Percentiles rank a stretch among this genome's conserved stretches.
Conservation (phyloP, 208 protist genomes). For the Borovskyia barvae region DNA sequence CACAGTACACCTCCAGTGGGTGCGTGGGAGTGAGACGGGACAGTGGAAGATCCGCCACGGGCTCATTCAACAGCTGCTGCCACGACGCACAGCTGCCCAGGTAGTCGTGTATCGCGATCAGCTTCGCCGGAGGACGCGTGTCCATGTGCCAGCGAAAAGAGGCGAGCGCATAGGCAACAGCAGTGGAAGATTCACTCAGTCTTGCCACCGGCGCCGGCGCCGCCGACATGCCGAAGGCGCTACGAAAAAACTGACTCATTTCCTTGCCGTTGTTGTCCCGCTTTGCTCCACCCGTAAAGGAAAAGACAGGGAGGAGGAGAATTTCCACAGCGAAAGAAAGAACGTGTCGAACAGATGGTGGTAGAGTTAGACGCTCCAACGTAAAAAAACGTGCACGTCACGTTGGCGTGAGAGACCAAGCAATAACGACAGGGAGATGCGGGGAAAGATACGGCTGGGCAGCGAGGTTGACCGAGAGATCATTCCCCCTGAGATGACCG, state of each 20-base stretch:
- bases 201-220: constrained; percentile 1
- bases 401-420: too few species aligned
- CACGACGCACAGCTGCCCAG: constrained; percentile 50
- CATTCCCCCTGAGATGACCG: too few species aligned
- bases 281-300: not conserved
- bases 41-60: constrained; percentile 41
- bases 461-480: too few species aligned
- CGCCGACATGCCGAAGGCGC: constrained; percentile 17
- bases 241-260: constrained; percentile 32
- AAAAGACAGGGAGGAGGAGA: constrained; percentile 10
- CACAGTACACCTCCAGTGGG: constrained; percentile 76
- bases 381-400: too few species aligned
- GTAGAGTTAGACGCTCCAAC: too few species aligned
- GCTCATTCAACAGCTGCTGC: constrained; percentile 60
- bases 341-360: not conserved
- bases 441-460: too few species aligned
- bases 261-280: not conserved
- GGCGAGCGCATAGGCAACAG: constrained; percentile 54
- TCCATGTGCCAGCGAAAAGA: constrained; percentile 85
- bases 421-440: too few species aligned
- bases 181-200: constrained; percentile 21
- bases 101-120: constrained; percentile 78
- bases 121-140: constrained; percentile 53
- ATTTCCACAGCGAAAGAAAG: constrained; percentile 6
- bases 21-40: constrained; percentile 38